Percentiles rank a stretch among this genome's conserved stretches.
Conservation (phyloP, 306 rosid species). For the Prosopis cineraria region DNA sequence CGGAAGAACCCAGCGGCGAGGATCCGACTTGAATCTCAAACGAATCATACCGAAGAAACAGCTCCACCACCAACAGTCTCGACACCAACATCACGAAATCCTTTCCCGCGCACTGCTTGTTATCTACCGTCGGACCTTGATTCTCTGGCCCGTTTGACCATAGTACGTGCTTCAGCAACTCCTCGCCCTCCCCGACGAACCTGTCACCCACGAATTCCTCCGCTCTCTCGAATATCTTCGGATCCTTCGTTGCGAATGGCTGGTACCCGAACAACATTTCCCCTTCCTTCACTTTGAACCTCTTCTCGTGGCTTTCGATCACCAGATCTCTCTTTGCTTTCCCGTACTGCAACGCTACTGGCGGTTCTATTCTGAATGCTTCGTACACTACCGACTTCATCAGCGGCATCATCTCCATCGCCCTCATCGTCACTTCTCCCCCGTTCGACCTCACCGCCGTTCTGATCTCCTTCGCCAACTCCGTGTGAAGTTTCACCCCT, state of each 20-base stretch:
- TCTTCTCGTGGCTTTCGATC: constrained; percentile 85
- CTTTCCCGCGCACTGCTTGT: constrained; percentile 92
- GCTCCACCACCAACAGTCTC: constrained; percentile 68
- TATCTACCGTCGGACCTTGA: constrained; percentile 41
- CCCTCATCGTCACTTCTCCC: constrained; percentile 79
- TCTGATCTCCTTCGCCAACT: constrained; percentile 69
- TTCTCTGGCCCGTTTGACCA: constrained; percentile 94
- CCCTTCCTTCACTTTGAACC: constrained; percentile 74
- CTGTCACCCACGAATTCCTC: constrained; percentile 78
- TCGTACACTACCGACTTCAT: constrained; percentile 91
- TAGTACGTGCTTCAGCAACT: constrained; percentile 66
- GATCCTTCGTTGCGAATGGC: constrained; percentile 88
- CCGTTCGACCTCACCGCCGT: constrained; percentile 60
- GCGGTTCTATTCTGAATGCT: constrained; percentile 77
- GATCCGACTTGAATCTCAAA: constrained; percentile 70
- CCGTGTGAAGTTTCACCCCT: constrained; percentile 68
- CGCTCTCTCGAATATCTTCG: constrained; percentile 59
- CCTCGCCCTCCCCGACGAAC: constrained; percentile 83
- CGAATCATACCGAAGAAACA: constrained; percentile 81
- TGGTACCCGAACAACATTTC: constrained; percentile 86
- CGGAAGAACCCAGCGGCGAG: constrained; percentile 64
- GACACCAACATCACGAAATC: constrained; percentile 65
- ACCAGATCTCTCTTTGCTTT: constrained; percentile 63
- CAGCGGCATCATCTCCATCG: constrained; percentile 83
- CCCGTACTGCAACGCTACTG: constrained; percentile 76